Base-by-base conservation (phyloP, 306 rosid species). In the Cucumis melo region DNA sequence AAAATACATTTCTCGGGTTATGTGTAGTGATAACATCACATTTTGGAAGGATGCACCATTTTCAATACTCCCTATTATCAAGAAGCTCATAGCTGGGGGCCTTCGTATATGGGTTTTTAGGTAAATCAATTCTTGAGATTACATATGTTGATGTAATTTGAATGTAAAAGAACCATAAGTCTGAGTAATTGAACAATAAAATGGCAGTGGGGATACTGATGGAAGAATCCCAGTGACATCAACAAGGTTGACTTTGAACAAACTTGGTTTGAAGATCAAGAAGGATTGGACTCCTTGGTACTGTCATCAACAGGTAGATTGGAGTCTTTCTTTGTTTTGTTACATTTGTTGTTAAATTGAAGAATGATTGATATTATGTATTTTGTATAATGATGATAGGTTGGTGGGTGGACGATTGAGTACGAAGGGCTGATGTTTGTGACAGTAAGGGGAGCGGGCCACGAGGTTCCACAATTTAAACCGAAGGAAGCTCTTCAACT, bases 51-150 rank as follows among this genome's bases (percentile, higher is more conserved):
- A 88, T 17, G 64, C 94, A 24, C 90, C 95, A 7, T 41, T 78
- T 0, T 90, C 98, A 15, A 76, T 88, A 67, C 98, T 92, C 65
- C 96, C 96, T 8, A 67, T 82, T 10, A 81, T 92, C 21, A 82
- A 68, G 53, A 92, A 89, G 87, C 95, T 92, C 39, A 74, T 88
- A 27, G 89, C 79, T 5, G 91, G 89, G 1, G 96, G 98, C 20
- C 74, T 92, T 59, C 90, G 98, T 11, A 23, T 92, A 34, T 92
- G 98, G 98, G 77, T 92, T 84, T 92, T 79, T 74, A 92, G 94
- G 94, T 92, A 84, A 24, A 46, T 10, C 77, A 14, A 44, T 13
- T 58, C 27, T 27, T 27, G 29, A 27, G 29, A 27, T 0, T 27
- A 27, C n/a, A n/a, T n/a, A n/a, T n/a, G n/a, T n/a, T n/a, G n/a